A percentile compares a stretch with the other conserved stretches of the same genome.
Evolutionary conservation across 441 rosid genomes (phyloP).

Genomic region (Viola pubescens): DNA sequence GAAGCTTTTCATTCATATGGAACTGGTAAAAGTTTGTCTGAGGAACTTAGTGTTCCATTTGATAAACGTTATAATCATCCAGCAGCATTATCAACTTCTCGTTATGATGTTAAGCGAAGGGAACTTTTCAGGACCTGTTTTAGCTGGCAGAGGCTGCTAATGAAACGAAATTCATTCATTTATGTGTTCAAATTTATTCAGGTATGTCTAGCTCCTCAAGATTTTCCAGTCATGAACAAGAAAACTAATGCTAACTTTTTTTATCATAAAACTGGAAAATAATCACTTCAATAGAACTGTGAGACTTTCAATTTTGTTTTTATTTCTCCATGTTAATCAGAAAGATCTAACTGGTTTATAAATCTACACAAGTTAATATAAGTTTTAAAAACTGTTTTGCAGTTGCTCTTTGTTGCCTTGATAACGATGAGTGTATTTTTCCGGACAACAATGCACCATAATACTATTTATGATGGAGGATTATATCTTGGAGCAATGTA

Average conservation of each 20-base stretch:
- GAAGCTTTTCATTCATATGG: conserved; percentile 62
- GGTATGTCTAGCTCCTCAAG: conserved; percentile 29
- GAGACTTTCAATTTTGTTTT: background rate
- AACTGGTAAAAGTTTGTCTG: conserved; percentile 51
- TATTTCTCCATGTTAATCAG: background rate
- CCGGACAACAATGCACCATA: conserved; percentile 73
- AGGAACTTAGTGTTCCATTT: conserved; percentile 61
- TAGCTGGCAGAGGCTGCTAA: conserved; percentile 82
- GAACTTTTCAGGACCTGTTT: conserved; percentile 70
- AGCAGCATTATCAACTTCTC: conserved; percentile 77
- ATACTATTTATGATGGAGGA: conserved; percentile 77
- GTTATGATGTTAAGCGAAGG: conserved; percentile 52
- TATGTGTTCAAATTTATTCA: conserved; percentile 89
- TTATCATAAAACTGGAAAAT: background rate
- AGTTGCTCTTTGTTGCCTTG: conserved; percentile 85
- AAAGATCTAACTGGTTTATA: background rate
- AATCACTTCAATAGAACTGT: background rate
- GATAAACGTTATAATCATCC: conserved; percentile 84
- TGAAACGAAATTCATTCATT: conserved; percentile 84
- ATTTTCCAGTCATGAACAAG: background rate
- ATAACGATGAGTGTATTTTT: conserved; percentile 96
- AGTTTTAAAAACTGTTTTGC: conserved; percentile 22
- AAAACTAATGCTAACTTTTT: background rate
- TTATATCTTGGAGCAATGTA: conserved; percentile 75
- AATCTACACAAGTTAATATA: conserved; percentile 2